Conservation (phyloP, 208 protist species). For the Wallacemonas sp. region DNA sequence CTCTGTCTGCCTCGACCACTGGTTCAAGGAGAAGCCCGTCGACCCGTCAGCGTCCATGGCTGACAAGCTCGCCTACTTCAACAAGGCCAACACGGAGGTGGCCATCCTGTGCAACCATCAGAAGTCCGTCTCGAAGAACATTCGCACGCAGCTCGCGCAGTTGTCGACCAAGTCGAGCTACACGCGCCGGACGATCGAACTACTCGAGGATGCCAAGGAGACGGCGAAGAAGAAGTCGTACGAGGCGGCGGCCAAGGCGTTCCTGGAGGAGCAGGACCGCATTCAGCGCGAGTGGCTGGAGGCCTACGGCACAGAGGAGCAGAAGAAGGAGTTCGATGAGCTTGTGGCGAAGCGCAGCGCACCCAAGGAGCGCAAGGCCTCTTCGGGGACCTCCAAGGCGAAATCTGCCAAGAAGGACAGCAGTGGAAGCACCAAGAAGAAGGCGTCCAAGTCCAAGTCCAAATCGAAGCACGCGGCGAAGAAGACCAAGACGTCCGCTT, state of each 20-base stretch:
- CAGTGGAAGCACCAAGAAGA: conserved; percentile 40
- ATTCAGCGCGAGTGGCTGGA: conserved; percentile 90
- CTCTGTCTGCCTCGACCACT: conserved; percentile 96
- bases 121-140: conserved; percentile 93
- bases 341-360: conserved; percentile 67
- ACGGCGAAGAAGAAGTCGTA: conserved; percentile 64
- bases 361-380: conserved; percentile 24
- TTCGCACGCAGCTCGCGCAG: conserved; percentile 74
- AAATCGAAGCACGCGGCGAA: conserved; percentile 33
- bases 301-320: conserved; percentile 84
- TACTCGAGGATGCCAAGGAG: conserved; percentile 70
- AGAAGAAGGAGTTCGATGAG: conserved; percentile 86
- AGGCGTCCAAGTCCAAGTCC: conserved; percentile 53
- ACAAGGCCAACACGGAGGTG: conserved; percentile 97
- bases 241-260: conserved; percentile 80
- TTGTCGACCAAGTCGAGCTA: conserved; percentile 81
- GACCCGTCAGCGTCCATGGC: conserved; percentile 56
- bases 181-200: conserved; percentile 73
- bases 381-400: conserved; percentile 23
- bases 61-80: conserved; percentile 97
- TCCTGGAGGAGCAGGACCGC: conserved; percentile 84
- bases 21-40: conserved; percentile 93
- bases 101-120: conserved; percentile 99
- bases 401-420: conserved; percentile 37
- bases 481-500: conserved; percentile 33